Evolutionary conservation across 1,284 basidiomycete genomes (phyloP), one percentile per base, ranked within the genome.

Genomic region (Malassezia caprae): DNA sequence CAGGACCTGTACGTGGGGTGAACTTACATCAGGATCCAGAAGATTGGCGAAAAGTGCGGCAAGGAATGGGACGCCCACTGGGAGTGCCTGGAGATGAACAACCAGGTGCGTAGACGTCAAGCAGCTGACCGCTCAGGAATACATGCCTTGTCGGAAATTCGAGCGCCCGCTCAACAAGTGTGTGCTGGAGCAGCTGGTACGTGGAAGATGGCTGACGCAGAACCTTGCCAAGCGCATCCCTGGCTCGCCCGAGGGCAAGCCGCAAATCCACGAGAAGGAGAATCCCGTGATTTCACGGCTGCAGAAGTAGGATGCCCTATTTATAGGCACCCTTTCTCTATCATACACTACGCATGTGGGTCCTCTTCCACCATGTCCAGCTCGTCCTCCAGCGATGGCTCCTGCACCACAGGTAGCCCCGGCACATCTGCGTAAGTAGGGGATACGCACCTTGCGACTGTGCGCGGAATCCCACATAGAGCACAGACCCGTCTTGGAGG

Each of bases 171-270:
- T 98, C 53, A 99, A 98, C 80, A 80, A 84, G 63, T 99, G 94
- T 78, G 88, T 96, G 79, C 93, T 96, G 71, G 86, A 93, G 77
- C 96, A 96, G 77, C 81, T 98, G 50, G 76, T 77, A 50, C 24
- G 72, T 56, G 19, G 4, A 12, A 39, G 41, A 3, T 27, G 13
- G 31, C 39, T 43, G 17, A 49, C 49, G 13, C 72, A 94, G 90
- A 90, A 89, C 68, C 80, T 96, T 53, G 82, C 81, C 51, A 98
- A 98, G 80, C 84, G 82, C 54, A 94, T 98, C 63, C 93, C 94
- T 30, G 91, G 90, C 19, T 80, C 88, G 48, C 87, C 93, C 60
- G 82, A 81, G 67, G 89, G 87, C 65, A 81, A 88, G 77, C 81
- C 82, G 42, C 90, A 84, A 61, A 84, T 98, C 72, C 88, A 96